Conservation (phyloP, 129 eudicot genomes). For the Arctium lappa region DNA sequence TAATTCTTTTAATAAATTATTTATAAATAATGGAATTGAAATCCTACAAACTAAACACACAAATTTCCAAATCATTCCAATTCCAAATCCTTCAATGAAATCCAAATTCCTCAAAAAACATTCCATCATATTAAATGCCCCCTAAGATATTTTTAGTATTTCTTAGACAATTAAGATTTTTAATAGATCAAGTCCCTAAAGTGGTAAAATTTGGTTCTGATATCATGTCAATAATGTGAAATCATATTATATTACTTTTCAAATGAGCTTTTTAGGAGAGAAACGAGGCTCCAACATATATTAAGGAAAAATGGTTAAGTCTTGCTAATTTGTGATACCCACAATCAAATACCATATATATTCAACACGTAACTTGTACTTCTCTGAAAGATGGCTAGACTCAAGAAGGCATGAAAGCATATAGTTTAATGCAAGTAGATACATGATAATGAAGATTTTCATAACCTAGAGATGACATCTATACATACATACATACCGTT, state of each 20-base stretch:
- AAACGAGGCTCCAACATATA: neutral
- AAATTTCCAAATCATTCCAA: no score
- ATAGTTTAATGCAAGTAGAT: neutral
- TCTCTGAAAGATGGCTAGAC: neutral
- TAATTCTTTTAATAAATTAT: no score
- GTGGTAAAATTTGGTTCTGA: neutral
- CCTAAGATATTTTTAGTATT: no score
- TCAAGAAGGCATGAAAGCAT: neutral
- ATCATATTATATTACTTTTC: no score
- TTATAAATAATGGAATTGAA: no score
- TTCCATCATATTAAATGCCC: no score
- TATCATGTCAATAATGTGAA: neutral
- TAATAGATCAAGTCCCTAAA: neutral
- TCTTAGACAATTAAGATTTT: no score
- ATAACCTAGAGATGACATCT: neutral
- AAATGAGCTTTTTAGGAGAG: neutral
- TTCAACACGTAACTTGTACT: neutral
- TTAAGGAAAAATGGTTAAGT: neutral
- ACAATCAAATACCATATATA: neutral
- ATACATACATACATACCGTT: neutral
- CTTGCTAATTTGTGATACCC: neutral
- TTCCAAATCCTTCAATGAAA: no score
- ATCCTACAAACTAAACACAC: no score
- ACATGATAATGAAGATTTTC: neutral
- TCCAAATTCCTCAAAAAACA: no score